Percentiles rank a stretch among this genome's conserved stretches.
Evolutionary conservation across 768 basidiomycete species (phyloP).

Genomic region (Hirschioporus abietinus): DNA sequence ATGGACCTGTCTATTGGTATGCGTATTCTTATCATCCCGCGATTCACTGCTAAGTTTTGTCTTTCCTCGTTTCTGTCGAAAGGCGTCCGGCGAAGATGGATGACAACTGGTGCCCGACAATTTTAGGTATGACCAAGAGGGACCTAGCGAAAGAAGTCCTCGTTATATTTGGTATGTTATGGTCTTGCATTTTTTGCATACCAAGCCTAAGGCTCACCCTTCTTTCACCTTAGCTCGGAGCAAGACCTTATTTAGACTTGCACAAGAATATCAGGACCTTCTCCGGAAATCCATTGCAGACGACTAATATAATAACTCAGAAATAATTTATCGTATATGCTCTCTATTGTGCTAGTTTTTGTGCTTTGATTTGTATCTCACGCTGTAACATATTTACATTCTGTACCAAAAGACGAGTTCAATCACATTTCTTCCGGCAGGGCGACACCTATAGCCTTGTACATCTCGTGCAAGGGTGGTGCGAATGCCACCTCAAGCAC

Average conservation of each 20-base stretch:
- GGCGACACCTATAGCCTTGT: not conserved
- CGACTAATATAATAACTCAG: conserved; percentile 22
- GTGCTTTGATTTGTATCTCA: not conserved
- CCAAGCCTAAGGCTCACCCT: conserved; percentile 6
- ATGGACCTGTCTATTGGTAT: conserved; percentile 87
- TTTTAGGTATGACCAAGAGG: conserved; percentile 71
- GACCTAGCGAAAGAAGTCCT: conserved; percentile 82
- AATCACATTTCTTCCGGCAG: not conserved
- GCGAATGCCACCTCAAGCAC: not conserved
- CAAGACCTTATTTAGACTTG: conserved; percentile 69
- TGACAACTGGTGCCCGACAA: conserved; percentile 58
- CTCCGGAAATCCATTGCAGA: conserved; percentile 59
- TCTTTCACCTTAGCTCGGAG: conserved; percentile 48
- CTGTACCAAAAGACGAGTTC: not conserved
- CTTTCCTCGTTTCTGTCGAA: conserved; percentile 10
- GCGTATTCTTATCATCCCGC: conserved; percentile 23
- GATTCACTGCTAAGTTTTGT: conserved; percentile 8
- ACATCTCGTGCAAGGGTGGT: not conserved
- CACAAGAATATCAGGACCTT: conserved; percentile 77
- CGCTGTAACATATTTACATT: not conserved
- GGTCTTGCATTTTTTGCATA: conserved; percentile 1
- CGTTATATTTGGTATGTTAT: conserved; percentile 62
- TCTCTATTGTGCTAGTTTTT: not conserved
- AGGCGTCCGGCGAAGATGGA: conserved; percentile 67
- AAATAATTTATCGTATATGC: not conserved